Evolutionary conservation across 257 asterid species (phyloP).

Genomic region (Plantago elongata): DNA sequence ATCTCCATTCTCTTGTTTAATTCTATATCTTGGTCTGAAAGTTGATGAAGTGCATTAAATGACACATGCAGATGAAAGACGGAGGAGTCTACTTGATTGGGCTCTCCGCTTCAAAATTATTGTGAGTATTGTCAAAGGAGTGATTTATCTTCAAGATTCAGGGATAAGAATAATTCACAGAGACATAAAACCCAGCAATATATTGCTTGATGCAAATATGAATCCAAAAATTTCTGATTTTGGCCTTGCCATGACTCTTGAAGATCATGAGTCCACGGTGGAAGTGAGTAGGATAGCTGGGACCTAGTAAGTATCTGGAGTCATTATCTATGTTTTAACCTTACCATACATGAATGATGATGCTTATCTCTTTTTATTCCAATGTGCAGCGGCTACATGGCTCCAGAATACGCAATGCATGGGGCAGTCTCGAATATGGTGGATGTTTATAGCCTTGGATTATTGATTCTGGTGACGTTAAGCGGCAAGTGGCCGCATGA

Average conservation of each 20-base stretch:
- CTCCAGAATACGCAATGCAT: slow-evolving; percentile 7
- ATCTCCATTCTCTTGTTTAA: not conserved
- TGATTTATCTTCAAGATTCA: slow-evolving; percentile 22
- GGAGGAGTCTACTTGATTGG: slow-evolving; percentile 9
- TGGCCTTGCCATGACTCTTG: slow-evolving; percentile 8
- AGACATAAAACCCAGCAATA: slow-evolving; percentile 6
- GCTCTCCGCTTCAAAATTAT: slow-evolving; percentile 25
- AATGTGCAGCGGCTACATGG: slow-evolving; percentile 10
- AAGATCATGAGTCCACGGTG: slow-evolving; percentile 5
- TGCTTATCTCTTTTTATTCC: too few species aligned
- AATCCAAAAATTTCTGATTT: slow-evolving; percentile 25
- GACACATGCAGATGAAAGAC: not conserved
- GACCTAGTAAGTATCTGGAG: slow-evolving; percentile 1
- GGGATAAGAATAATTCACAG: slow-evolving; percentile 12
- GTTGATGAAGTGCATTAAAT: too few species aligned
- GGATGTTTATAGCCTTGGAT: slow-evolving; percentile 25
- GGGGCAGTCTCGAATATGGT: slow-evolving; percentile 13
- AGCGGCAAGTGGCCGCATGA: slow-evolving; percentile 8
- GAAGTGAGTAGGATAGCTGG: not conserved
- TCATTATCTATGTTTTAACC: not conserved
- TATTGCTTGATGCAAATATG: slow-evolving; percentile 24
- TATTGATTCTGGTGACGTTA: slow-evolving; percentile 19
- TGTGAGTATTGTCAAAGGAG: slow-evolving; percentile 22
- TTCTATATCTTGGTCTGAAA: too few species aligned
- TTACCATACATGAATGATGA: not conserved